Evolutionary conservation across 2,329 filamentous ascomycete species (phyloP).

Genomic region (Calonectria ilicicola): DNA sequence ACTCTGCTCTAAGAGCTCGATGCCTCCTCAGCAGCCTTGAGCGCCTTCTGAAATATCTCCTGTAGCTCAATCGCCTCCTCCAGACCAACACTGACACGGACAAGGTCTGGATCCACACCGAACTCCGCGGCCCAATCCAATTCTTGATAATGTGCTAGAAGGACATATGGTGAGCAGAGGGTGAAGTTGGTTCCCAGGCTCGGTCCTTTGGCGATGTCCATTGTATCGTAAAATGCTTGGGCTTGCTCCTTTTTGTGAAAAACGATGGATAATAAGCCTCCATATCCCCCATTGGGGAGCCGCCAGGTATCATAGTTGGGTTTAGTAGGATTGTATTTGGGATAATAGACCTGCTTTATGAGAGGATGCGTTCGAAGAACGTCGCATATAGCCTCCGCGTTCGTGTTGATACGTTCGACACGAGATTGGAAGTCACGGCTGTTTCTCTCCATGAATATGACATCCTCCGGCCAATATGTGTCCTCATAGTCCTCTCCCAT

Average conservation of each 20-base stretch:
- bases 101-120: conserved; percentile 83
- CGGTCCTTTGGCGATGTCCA: conserved; percentile 92
- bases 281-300: conserved; percentile 83
- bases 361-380: conserved; percentile 70
- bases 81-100: conserved; percentile 90
- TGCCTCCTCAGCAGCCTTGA: conserved; percentile 66
- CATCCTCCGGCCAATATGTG: conserved; percentile 94
- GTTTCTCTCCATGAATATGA: conserved; percentile 95
- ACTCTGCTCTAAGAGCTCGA: background rate
- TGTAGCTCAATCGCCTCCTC: conserved; percentile 80
- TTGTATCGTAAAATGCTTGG: conserved; percentile 83
- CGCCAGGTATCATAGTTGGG: conserved; percentile 83
- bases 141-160: conserved; percentile 92
- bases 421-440: conserved; percentile 90
- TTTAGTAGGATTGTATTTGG: conserved; percentile 79
- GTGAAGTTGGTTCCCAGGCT: conserved; percentile 98
- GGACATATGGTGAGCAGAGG: conserved; percentile 87
- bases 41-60: conserved; percentile 74
- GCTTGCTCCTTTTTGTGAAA: conserved; percentile 80
- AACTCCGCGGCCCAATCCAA: conserved; percentile 89
- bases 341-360: conserved; percentile 88
- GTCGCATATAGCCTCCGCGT: conserved; percentile 85
- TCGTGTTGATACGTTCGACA: conserved; percentile 86
- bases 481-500: conserved; percentile 81
- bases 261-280: conserved; percentile 86